A percentile compares a stretch with the other conserved stretches of the same genome.
phyloP scores from a whole-genome alignment of 2,329 filamentous ascomycete genomes.

The Trichoderma pleuroti region DNA sequence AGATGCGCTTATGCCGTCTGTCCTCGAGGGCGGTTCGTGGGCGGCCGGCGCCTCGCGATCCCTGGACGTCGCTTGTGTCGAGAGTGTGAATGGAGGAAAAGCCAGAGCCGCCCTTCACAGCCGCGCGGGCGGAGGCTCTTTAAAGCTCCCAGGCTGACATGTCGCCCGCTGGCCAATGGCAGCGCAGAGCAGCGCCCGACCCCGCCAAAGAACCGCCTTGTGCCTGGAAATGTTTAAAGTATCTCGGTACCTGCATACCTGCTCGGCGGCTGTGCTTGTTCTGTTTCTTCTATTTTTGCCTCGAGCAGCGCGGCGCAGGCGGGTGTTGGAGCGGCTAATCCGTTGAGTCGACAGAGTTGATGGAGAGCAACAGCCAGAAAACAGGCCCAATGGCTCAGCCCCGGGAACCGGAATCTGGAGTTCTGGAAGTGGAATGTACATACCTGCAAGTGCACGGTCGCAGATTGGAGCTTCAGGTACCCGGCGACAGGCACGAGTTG shows the following conservation, averaged over 20 bases:
- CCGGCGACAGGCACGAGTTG: background rate
- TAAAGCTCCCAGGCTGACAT: background rate
- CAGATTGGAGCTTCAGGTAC: background rate
- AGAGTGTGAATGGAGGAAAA: conserved; percentile 15
- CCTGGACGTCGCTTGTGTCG: conserved; percentile 13
- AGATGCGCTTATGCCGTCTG: background rate
- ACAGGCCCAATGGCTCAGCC: background rate
- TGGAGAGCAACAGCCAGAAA: background rate
- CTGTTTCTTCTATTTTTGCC: background rate
- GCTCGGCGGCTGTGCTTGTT: conserved; percentile 4
- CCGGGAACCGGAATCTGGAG: background rate
- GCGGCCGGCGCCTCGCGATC: conserved; percentile 12
- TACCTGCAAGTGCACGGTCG: background rate
- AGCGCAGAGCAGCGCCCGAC: background rate
- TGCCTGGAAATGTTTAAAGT: background rate
- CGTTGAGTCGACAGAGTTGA: background rate
- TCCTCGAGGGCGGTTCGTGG: background rate
- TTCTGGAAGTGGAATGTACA: background rate
- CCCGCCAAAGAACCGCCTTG: conserved; percentile 8
- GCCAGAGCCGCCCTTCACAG: conserved; percentile 8
- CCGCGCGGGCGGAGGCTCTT: conserved; percentile 13
- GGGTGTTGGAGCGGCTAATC: background rate
- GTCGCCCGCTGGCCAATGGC: background rate
- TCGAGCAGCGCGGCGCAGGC: background rate
- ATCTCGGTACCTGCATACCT: background rate